phyloP scores from a whole-genome alignment of 2,329 filamentous ascomycete genomes.

The Fusarium sambucinum region DNA sequence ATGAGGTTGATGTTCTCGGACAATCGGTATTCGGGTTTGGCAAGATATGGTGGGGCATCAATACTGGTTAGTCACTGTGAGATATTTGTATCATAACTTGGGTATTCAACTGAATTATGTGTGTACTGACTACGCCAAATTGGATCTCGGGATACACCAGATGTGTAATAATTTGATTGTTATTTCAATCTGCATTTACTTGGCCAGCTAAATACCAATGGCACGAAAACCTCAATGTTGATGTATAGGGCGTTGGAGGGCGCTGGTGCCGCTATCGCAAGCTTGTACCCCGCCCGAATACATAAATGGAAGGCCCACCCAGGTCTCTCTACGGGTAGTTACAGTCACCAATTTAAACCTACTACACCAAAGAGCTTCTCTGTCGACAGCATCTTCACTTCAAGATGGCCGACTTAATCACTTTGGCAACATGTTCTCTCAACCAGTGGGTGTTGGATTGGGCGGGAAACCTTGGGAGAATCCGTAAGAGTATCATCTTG shows the following conservation, averaged over 20 bases:
- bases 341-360: background rate
- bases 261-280: conserved; percentile 28
- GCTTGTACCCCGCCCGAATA: conserved; percentile 34
- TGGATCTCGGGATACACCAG: rapidly evolving
- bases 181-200: background rate
- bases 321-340: background rate
- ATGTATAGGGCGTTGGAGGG: background rate
- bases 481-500: conserved; percentile 70
- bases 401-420: conserved; percentile 36
- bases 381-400: background rate
- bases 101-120: background rate
- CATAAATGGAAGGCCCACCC: conserved; percentile 26
- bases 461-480: conserved; percentile 71
- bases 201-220: background rate
- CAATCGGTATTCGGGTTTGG: conserved; percentile 12
- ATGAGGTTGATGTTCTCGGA: background rate
- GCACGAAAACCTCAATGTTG: background rate
- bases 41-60: conserved; percentile 15
- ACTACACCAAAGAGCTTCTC: background rate
- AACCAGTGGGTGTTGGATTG: conserved; percentile 53
- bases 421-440: conserved; percentile 54
- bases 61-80: conserved; percentile 1
- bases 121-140: background rate
- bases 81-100: background rate
- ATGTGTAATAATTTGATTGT: background rate